Base-by-base conservation (phyloP, 164 flowering plant species). In the Chimonanthus praecox region DNA sequence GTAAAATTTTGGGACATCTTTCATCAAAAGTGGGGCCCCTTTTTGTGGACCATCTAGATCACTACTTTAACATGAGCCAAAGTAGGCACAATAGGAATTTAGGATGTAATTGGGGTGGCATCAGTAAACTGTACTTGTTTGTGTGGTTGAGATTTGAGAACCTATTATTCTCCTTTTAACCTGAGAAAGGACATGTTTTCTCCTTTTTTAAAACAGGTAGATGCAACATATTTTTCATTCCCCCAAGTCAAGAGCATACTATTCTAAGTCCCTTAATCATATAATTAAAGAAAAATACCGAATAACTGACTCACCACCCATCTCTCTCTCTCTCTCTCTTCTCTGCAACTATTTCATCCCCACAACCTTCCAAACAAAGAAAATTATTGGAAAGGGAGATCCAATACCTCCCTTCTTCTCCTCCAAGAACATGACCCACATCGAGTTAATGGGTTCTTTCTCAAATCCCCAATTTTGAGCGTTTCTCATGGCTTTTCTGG, bases 371-470 rank as follows among this genome's bases (percentile, higher is more conserved):
- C 92, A 90, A 90, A 86, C 81, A 80, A 85, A 89, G 87, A 89
- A 94, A 90, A 89, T 89, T 86, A 85, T 75, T 84, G 86, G 89
- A 90, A 90, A 89, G 90, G 78, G 89, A 86, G 89, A 87, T 85
- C 84, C 81, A 76, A 81, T 77, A 81, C 76, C 67, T 75, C 81
- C 69, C 43, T 69, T 68, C 76, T 72, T 70, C 72, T 84, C 81
- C 75, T 62, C 54, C 43, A 8, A 46, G 71, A 58, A 49, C 69
- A 68, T 7, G 49, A 48, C 2, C 58, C 63, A 48, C 71, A 68
- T 63, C 46, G 18, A 61, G 43, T 65, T 67, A 16, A 74, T 76
- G 81, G 78, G 18, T 73, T 21, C 62, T 3, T 47, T 63, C 44
- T 43, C 21, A 6, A 2, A 9, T 50, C 9, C 46, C 46, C 74